These are phyloP conservation scores for Neopestalotiopsis sp. DNA, from an alignment of 2,329 filamentous ascomycete species.

Conservation along the genomic window DNA sequence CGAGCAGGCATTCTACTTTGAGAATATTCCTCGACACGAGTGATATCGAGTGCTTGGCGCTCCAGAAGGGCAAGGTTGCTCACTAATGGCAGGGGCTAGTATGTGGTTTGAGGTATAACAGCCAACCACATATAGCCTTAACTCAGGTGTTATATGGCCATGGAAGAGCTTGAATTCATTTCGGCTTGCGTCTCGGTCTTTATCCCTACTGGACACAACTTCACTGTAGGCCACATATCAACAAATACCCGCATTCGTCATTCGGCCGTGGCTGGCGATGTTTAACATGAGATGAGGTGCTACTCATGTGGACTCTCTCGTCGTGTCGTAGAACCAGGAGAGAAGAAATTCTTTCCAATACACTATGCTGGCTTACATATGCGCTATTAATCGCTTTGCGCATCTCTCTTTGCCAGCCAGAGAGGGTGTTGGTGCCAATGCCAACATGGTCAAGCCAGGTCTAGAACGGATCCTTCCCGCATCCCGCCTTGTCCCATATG, in stretches of 20 bases:
- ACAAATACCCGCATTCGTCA: constrained; percentile 1
- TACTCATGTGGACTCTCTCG: constrained; percentile 2
- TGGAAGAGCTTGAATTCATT: constrained; percentile 38
- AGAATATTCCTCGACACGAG: neutral
- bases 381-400: neutral
- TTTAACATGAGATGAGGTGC: neutral
- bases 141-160: constrained; percentile 36
- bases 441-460: constrained; percentile 2
- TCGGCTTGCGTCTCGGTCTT: constrained; percentile 34
- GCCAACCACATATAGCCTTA: constrained; percentile 42
- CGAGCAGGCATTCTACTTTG: neutral
- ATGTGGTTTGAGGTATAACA: constrained; percentile 39
- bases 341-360: constrained; percentile 4
- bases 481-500: constrained; percentile 4
- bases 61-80: constrained; percentile 19
- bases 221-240: constrained; percentile 5
- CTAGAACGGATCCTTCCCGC: constrained; percentile 13
- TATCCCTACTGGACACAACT: neutral
- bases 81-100: constrained; percentile 25
- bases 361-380: neutral
- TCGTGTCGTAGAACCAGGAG: neutral
- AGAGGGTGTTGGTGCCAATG: neutral
- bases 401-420: neutral
- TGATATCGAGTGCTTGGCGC: constrained; percentile 3
- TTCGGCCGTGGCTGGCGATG: neutral